Percentiles rank a stretch among this genome's conserved stretches.
Conservation (phyloP, 139 green algal genomes). For the Dunaliella sp. region DNA sequence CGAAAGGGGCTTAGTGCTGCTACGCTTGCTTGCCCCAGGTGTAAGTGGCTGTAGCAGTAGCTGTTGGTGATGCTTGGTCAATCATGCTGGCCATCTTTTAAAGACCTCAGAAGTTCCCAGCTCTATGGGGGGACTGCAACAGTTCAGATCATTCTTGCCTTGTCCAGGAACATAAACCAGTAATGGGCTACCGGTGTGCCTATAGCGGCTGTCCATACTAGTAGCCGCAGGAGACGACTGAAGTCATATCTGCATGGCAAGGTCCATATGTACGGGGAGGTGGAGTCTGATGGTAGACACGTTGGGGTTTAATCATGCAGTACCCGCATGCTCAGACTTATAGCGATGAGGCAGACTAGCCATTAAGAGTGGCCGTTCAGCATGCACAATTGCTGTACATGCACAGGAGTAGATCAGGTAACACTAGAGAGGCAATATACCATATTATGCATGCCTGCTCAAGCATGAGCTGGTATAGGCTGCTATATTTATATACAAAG, state of each 20-base stretch:
- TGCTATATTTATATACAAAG: too few relatives aligned
- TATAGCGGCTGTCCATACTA: constrained; percentile 27
- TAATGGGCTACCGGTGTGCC: constrained; percentile 44
- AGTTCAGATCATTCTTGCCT: constrained; percentile 15
- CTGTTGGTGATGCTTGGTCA: background rate
- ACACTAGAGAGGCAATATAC: too few relatives aligned
- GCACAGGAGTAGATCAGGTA: too few relatives aligned
- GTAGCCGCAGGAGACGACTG: constrained; percentile 26
- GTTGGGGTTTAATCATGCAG: background rate
- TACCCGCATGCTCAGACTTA: background rate
- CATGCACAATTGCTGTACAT: too few relatives aligned
- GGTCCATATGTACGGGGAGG: background rate
- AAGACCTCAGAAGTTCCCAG: background rate
- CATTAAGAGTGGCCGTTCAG: too few relatives aligned
- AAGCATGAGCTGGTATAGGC: too few relatives aligned
- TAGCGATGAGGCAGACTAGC: background rate
- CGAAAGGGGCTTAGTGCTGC: background rate
- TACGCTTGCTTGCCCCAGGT: background rate
- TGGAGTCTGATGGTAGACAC: background rate
- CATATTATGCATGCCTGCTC: too few relatives aligned
- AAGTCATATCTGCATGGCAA: constrained; percentile 37
- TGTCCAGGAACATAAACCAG: constrained; percentile 55
- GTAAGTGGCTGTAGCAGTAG: background rate
- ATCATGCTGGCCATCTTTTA: background rate
- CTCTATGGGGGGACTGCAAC: background rate